Percentiles rank a stretch among this genome's conserved stretches.
Conservation (phyloP, 352 stramenopile genomes). For the Aphanomyces stellatus region DNA sequence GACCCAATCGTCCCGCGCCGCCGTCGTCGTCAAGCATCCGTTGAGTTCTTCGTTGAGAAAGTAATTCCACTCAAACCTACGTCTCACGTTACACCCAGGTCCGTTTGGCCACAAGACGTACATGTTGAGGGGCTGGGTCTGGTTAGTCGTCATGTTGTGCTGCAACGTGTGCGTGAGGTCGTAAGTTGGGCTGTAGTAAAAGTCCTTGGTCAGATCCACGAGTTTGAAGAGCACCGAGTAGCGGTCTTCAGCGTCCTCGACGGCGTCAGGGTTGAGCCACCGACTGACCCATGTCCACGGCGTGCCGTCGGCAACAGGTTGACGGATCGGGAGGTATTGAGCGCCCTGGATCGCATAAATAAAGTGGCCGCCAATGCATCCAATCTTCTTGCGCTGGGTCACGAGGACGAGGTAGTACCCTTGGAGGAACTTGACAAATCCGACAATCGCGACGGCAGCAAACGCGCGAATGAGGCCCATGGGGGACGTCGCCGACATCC, state of each 20-base stretch:
- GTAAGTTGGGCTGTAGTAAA: constrained; percentile 99
- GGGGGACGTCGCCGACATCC: constrained; percentile 23
- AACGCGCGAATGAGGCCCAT: constrained; percentile 45
- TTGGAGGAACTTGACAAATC: constrained; percentile 96
- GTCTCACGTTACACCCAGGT: not conserved
- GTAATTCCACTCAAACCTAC: constrained; percentile 91
- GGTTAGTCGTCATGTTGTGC: constrained; percentile 92
- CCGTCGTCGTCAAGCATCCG: constrained; percentile 66
- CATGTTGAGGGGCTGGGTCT: constrained; percentile 87
- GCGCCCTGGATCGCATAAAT: constrained; percentile 97
- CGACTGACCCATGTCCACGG: constrained; percentile 64
- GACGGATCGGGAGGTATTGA: constrained; percentile 84
- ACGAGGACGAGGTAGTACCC: constrained; percentile 99
- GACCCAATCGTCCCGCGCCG: constrained; percentile 85
- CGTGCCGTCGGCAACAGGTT: constrained; percentile 28
- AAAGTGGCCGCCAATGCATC: constrained; percentile 92
- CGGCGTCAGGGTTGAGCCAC: constrained; percentile 73
- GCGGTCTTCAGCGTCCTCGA: constrained; percentile 74
- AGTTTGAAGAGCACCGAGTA: constrained; percentile 98
- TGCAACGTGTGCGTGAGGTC: constrained; percentile 96
- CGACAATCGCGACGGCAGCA: constrained; percentile 95
- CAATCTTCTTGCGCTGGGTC: constrained; percentile 94
- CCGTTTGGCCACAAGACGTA: constrained; percentile 33
- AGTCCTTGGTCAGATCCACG: constrained; percentile 98
- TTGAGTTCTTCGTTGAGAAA: constrained; percentile 93